Evolutionary conservation across 352 stramenopile species (phyloP).

Genomic region (Phytophthora europaea): DNA sequence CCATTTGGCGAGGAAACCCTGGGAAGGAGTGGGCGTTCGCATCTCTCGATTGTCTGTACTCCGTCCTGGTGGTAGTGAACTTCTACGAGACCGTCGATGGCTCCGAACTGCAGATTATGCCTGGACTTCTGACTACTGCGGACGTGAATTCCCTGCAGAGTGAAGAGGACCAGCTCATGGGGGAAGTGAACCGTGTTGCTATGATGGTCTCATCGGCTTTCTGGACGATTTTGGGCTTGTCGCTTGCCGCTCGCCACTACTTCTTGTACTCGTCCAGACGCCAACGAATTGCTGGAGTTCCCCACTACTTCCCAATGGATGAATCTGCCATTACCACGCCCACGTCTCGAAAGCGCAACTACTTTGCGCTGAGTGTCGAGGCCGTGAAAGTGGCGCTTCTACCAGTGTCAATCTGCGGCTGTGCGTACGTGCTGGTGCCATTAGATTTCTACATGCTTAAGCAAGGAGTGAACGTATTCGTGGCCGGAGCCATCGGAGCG

Average conservation of each 20-base stretch:
- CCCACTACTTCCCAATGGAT: slow-evolving; percentile 19
- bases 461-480: slow-evolving; percentile 31
- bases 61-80: slow-evolving; percentile 32
- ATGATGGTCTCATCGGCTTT: slow-evolving; percentile 23
- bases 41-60: slow-evolving; percentile 26
- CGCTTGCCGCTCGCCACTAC: slow-evolving; percentile 23
- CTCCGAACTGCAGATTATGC: slow-evolving; percentile 15
- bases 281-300: slow-evolving; percentile 8
- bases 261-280: slow-evolving; percentile 28
- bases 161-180: slow-evolving; percentile 11
- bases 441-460: slow-evolving; percentile 19
- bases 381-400: slow-evolving; percentile 18
- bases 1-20: neutral
- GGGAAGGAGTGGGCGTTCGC: slow-evolving; percentile 24
- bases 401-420: slow-evolving; percentile 21
- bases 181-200: slow-evolving; percentile 12
- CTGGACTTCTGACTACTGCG: neutral
- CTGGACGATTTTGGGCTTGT: slow-evolving; percentile 28
- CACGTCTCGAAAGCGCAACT: slow-evolving; percentile 6
- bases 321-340: neutral
- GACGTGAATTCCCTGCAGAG: neutral
- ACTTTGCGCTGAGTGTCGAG: slow-evolving; percentile 23
- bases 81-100: slow-evolving; percentile 33
- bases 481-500: slow-evolving; percentile 27
- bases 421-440: slow-evolving; percentile 22